Evolutionary conservation across 345 rosid species (phyloP).

Genomic region (Lepidium didymum): DNA sequence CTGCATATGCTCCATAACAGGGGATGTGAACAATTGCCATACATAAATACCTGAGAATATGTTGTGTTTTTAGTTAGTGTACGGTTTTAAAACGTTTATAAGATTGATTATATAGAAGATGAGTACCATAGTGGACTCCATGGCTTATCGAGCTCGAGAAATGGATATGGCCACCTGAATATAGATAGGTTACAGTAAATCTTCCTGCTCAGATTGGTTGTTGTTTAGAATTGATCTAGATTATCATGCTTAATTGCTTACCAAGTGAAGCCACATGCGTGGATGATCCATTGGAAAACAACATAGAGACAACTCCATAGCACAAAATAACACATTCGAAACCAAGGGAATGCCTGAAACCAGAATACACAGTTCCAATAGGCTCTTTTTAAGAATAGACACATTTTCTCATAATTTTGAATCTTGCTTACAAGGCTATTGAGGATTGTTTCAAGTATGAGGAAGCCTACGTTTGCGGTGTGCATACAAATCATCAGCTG

Average conservation of each 20-base stretch:
- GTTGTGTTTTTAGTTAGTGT: background rate
- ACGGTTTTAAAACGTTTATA: background rate
- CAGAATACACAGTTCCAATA: no score
- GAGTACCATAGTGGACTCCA: conserved; percentile 72
- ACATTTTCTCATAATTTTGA: no score
- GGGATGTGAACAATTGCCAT: conserved; percentile 64
- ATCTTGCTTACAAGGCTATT: conserved; percentile 61
- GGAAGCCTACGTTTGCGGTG: conserved; percentile 50
- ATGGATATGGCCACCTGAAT: conserved; percentile 95
- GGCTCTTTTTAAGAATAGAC: no score
- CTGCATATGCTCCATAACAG: conserved; percentile 53
- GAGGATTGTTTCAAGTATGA: conserved; percentile 56
- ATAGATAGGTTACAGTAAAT: background rate
- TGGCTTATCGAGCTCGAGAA: conserved; percentile 55
- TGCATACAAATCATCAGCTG: conserved; percentile 92
- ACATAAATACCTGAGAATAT: conserved; percentile 46
- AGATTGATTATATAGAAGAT: background rate
- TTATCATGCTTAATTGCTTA: conserved; percentile 16
- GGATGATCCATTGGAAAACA: conserved; percentile 80
- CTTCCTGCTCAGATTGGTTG: background rate
- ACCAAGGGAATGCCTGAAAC: conserved; percentile 73
- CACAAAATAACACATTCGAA: conserved; percentile 70
- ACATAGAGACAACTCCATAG: conserved; percentile 74
- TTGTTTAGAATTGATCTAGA: background rate
- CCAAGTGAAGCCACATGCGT: conserved; percentile 77